Percentiles rank a stretch among this genome's conserved stretches.
Evolutionary conservation across 805 yeast species (phyloP).

Genomic region (Starmerella khaoyaiensis): DNA sequence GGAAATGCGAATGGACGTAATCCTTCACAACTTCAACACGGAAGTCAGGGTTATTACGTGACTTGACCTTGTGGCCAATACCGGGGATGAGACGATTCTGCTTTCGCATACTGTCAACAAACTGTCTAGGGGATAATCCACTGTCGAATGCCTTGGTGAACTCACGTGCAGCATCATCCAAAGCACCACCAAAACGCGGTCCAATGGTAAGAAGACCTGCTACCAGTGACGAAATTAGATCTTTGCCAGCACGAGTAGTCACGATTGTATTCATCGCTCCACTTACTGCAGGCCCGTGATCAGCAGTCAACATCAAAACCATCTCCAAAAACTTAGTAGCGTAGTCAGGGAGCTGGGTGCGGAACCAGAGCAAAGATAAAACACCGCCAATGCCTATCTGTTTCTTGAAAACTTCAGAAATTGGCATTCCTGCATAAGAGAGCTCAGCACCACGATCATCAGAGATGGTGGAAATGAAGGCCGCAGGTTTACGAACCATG

Average conservation of each 20-base stretch:
- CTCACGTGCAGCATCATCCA: slow-evolving; percentile 37
- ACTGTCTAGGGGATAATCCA: slow-evolving; percentile 35
- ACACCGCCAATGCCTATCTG: slow-evolving; percentile 38
- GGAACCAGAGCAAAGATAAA: slow-evolving; percentile 37
- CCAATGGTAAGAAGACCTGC: slow-evolving; percentile 36
- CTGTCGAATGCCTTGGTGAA: slow-evolving; percentile 34
- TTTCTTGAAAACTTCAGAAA: slow-evolving; percentile 36
- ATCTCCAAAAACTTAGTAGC: slow-evolving; percentile 36
- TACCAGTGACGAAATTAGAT: slow-evolving; percentile 35
- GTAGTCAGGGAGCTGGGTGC: slow-evolving; percentile 33
- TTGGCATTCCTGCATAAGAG: slow-evolving; percentile 36
- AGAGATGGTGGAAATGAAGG: slow-evolving; percentile 36
- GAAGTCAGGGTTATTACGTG: slow-evolving; percentile 37
- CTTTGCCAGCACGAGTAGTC: slow-evolving; percentile 38
- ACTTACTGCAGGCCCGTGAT: slow-evolving; percentile 37
- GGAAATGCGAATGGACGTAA: slow-evolving; percentile 35
- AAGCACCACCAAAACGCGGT: slow-evolving; percentile 37
- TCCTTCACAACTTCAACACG: slow-evolving; percentile 38
- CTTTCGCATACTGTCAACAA: slow-evolving; percentile 36
- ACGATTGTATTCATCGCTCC: slow-evolving; percentile 39
- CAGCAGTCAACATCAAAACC: slow-evolving; percentile 40
- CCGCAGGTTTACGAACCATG: slow-evolving; percentile 36
- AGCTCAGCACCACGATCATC: slow-evolving; percentile 39
- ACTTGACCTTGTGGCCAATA: slow-evolving; percentile 37
- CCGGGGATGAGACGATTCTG: slow-evolving; percentile 38